phyloP scores from a whole-genome alignment of 805 yeast species.

The Danielia reshetovae region DNA sequence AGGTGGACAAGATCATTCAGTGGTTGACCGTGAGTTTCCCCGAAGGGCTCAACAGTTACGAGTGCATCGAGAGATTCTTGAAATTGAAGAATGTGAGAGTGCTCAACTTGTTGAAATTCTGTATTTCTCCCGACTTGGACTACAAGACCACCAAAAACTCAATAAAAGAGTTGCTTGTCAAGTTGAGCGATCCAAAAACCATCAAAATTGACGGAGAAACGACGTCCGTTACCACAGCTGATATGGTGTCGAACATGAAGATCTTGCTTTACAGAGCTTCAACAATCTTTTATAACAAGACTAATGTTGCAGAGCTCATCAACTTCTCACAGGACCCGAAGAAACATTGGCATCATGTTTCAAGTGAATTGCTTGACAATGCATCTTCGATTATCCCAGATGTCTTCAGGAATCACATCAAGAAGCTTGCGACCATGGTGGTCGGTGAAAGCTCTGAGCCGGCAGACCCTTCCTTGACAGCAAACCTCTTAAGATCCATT shows the following conservation, averaged over 20 bases:
- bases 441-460: slow-evolving; percentile 16
- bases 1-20: slow-evolving; percentile 50
- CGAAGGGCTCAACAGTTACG: slow-evolving; percentile 43
- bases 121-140: slow-evolving; percentile 55
- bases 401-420: slow-evolving; percentile 57
- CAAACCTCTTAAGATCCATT: slow-evolving; percentile 45
- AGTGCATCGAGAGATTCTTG: slow-evolving; percentile 50
- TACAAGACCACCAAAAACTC: slow-evolving; percentile 58
- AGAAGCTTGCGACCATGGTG: slow-evolving; percentile 42
- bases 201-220: slow-evolving; percentile 32
- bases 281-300: slow-evolving; percentile 57
- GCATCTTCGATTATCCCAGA: slow-evolving; percentile 61
- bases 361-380: slow-evolving; percentile 55
- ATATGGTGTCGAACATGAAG: slow-evolving; percentile 51
- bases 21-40: slow-evolving; percentile 65
- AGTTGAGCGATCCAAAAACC: slow-evolving; percentile 50
- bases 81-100: slow-evolving; percentile 56
- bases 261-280: slow-evolving; percentile 61
- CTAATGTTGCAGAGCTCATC: slow-evolving; percentile 57
- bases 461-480: slow-evolving; percentile 2
- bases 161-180: slow-evolving; percentile 56
- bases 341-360: slow-evolving; percentile 25
- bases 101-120: slow-evolving; percentile 50
- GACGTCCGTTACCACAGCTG: slow-evolving; percentile 38
- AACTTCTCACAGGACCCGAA: slow-evolving; percentile 36